Percentiles rank a stretch among this genome's conserved stretches.
Conservation (phyloP, 768 basidiomycete genomes). For the Pisolithus tinctorius region DNA sequence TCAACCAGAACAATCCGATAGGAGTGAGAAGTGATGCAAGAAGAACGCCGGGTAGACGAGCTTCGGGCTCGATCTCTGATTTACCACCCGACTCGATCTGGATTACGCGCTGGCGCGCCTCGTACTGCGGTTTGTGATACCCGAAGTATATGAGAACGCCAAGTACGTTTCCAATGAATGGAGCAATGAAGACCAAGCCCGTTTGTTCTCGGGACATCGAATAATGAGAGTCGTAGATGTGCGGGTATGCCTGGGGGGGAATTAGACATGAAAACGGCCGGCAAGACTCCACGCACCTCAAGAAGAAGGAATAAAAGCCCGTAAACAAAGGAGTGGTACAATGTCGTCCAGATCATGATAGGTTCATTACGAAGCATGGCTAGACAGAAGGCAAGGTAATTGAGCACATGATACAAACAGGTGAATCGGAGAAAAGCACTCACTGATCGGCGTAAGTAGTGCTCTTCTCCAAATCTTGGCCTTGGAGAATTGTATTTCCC, state of each 20-base stretch:
- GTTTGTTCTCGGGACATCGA: constrained; percentile 16
- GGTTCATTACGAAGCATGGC: no score
- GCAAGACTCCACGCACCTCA: constrained; percentile 8
- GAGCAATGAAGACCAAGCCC: constrained; percentile 2
- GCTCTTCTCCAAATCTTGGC: constrained; percentile 8
- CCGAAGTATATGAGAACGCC: constrained; percentile 16
- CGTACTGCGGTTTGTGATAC: constrained; percentile 18
- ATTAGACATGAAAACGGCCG: background rate
- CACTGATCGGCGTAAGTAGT: constrained; percentile 14
- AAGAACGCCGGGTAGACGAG: constrained; percentile 14
- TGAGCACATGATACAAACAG: background rate
- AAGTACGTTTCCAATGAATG: constrained; percentile 16
- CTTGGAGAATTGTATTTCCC: background rate
- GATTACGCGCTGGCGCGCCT: constrained; percentile 8
- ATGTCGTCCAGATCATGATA: no score
- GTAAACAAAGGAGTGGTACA: constrained; percentile 21
- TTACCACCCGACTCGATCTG: background rate
- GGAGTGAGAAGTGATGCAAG: constrained; percentile 15
- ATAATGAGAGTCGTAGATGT: constrained; percentile 13
- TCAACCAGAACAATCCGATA: constrained; percentile 23
- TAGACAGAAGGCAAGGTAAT: background rate
- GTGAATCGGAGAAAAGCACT: background rate
- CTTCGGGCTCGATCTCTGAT: constrained; percentile 13
- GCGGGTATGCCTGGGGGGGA: constrained; percentile 11
- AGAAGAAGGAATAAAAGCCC: constrained; percentile 24